A percentile compares a stretch with the other conserved stretches of the same genome.
phyloP scores from a whole-genome alignment of 1,284 basidiomycete genomes.

The Hemileccinum hortonii region DNA sequence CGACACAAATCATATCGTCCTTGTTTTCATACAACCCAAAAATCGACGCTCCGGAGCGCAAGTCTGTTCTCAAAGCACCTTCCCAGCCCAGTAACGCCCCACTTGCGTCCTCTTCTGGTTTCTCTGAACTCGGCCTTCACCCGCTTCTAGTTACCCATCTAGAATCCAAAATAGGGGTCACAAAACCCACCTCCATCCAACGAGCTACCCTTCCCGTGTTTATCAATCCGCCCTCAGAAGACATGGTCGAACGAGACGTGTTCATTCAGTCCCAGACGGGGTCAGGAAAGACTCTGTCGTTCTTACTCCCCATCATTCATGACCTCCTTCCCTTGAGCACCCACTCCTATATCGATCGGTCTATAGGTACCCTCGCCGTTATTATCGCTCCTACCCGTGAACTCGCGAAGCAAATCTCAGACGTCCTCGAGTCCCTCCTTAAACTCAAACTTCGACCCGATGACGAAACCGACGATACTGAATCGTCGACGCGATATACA shows the following conservation, averaged over 20 bases:
- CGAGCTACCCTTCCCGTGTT: conserved; percentile 77
- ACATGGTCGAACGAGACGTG: conserved; percentile 64
- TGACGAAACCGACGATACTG: conserved; percentile 51
- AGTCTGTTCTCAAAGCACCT: conserved; percentile 27
- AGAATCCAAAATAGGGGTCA: conserved; percentile 77
- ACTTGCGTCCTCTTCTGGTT: conserved; percentile 69
- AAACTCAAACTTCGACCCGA: conserved; percentile 72
- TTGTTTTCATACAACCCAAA: conserved; percentile 85
- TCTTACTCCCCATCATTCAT: conserved; percentile 93
- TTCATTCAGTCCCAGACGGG: conserved; percentile 98
- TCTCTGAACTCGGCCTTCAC: conserved; percentile 76
- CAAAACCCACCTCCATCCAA: conserved; percentile 91
- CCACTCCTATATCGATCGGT: conserved; percentile 83
- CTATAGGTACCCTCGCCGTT: conserved; percentile 91
- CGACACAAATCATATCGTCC: conserved; percentile 83
- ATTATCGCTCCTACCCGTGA: conserved; percentile 95
- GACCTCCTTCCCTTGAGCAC: conserved; percentile 88
- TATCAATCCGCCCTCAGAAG: conserved; percentile 45
- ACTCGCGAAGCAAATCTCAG: conserved; percentile 92
- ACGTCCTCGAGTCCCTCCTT: conserved; percentile 87
- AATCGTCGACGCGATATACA: conserved; percentile 58
- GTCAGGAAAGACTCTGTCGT: conserved; percentile 96
- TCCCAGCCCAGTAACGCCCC: conserved; percentile 83
- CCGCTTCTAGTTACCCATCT: conserved; percentile 83
- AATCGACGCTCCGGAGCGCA: conserved; percentile 44